phyloP scores from a whole-genome alignment of 169 alveolate species.

The Plasmodium falciparum region DNA sequence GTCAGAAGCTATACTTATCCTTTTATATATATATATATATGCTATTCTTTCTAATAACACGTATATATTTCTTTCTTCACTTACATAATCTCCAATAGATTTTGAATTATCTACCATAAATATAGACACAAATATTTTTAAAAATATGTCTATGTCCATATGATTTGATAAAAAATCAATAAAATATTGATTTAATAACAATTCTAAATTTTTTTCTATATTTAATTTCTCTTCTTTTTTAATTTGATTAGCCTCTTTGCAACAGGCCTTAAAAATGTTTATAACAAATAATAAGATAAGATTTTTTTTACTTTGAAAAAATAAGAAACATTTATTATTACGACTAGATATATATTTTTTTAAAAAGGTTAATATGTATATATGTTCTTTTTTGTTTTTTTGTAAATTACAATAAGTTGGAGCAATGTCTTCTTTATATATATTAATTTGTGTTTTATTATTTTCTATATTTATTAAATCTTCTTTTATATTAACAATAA shows the following conservation, averaged over 20 bases:
- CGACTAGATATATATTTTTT: constrained; percentile 2
- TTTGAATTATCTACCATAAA: constrained; percentile 30
- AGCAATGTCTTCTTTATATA: neutral
- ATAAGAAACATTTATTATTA: neutral
- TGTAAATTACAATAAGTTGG: neutral
- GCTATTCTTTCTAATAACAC: constrained; percentile 17
- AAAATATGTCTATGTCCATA: constrained; percentile 29
- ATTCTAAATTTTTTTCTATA: constrained; percentile 5
- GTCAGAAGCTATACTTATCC: neutral
- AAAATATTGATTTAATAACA: constrained; percentile 23
- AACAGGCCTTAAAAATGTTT: constrained; percentile 42
- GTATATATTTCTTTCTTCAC: constrained; percentile 21
- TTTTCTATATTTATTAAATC: neutral
- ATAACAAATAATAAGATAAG: constrained; percentile 26
- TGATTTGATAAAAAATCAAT: constrained; percentile 18
- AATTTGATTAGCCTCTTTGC: constrained; percentile 1
- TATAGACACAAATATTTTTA: constrained; percentile 23
- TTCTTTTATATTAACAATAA: neutral
- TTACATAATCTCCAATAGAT: constrained; percentile 39
- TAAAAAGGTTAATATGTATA: constrained; percentile 26
- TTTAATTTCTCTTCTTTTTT: constrained; percentile 2
- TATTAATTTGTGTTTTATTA: neutral
- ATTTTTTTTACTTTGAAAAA: constrained; percentile 48
- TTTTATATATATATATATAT: constrained; percentile 26
- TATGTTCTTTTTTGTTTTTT: neutral